phyloP scores from a whole-genome alignment of 140 eudicot species.

The Oenanthe javanica region DNA sequence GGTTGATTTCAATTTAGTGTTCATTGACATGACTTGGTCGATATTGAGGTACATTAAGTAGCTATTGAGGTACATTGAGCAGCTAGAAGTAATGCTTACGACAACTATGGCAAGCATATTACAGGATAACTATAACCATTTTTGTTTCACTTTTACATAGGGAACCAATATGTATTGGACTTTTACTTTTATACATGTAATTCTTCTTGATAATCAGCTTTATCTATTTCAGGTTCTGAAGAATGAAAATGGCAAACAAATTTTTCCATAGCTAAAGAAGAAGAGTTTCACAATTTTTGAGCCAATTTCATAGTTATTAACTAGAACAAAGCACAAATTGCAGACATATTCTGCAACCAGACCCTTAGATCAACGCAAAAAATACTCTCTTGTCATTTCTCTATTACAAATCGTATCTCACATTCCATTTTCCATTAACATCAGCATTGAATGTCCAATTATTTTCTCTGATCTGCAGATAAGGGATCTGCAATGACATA shows the following conservation, averaged over 20 bases:
- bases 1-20: too few species aligned
- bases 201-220: neutral
- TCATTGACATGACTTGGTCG: too few species aligned
- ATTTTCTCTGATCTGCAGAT: conserved; percentile 77
- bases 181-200: neutral
- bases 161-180: too few species aligned
- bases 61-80: too few species aligned
- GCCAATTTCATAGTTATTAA: conserved; percentile 9
- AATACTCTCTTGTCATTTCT: neutral
- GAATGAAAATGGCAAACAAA: neutral
- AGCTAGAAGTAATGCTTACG: too few species aligned
- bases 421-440: conserved; percentile 73
- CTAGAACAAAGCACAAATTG: neutral
- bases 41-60: too few species aligned
- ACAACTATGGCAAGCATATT: too few species aligned
- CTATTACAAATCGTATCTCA: conserved; percentile 73
- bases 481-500: conserved; percentile 51
- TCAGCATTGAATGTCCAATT: conserved; percentile 85
- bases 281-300: neutral
- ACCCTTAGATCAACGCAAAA: neutral
- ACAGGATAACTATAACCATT: too few species aligned
- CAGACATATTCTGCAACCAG: neutral
- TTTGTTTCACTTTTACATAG: too few species aligned
- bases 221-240: neutral
- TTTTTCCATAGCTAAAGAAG: neutral